Conservation (phyloP, 345 rosid genomes). For the Limnanthes douglasii region DNA sequence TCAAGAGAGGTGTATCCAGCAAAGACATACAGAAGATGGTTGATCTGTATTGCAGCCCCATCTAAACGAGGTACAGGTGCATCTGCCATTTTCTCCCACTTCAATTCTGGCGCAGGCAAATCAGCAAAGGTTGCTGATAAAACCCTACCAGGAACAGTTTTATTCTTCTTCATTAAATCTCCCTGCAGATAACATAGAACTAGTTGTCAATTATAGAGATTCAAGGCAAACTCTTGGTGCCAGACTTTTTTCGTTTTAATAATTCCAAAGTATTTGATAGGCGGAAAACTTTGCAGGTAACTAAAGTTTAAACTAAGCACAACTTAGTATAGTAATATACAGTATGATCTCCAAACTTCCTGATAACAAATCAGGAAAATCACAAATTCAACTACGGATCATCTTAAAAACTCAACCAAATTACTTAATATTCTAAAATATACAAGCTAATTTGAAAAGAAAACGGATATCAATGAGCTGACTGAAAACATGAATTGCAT, state of each 20-base stretch:
- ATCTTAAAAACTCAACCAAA: no score
- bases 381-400: no score
- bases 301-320: not conserved
- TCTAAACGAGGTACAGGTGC: conserved; percentile 94
- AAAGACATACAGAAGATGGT: conserved; percentile 62
- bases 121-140: conserved; percentile 89
- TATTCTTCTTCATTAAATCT: conserved; percentile 16
- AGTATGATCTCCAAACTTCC: not conserved
- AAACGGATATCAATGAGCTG: no score
- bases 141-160: conserved; percentile 26
- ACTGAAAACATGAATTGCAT: no score
- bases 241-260: not conserved
- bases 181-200: conserved; percentile 16
- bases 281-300: not conserved
- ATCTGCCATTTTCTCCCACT: conserved; percentile 82
- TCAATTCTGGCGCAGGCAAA: conserved; percentile 57
- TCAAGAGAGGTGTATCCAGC: conserved; percentile 91
- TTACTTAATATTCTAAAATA: no score
- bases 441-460: no score
- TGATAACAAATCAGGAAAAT: no score
- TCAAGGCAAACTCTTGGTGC: not conserved
- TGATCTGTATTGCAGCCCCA: conserved; percentile 86
- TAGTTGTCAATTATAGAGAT: conserved; percentile 1
- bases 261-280: conserved; percentile 1
- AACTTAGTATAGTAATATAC: not conserved